These are phyloP conservation scores for Trichoderma hamatum DNA, from an alignment of 2,329 filamentous ascomycete species.

Conservation along the genomic window DNA sequence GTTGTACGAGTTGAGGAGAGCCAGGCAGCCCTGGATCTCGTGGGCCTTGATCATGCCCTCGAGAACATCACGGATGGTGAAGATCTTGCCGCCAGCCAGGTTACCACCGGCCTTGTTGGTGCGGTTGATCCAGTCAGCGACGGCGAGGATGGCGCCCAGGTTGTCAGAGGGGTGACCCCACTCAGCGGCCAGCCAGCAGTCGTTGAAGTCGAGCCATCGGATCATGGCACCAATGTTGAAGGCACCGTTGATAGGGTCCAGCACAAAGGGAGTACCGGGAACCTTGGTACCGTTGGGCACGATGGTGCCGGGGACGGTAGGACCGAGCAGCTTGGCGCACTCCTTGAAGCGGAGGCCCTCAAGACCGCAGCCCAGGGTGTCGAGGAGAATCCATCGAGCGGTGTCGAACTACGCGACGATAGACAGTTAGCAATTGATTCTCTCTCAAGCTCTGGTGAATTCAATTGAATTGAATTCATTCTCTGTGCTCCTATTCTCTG, in stretches of 20 bases:
- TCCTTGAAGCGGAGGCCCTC: conserved; percentile 95
- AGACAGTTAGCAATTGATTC: background rate
- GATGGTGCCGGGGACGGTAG: conserved; percentile 83
- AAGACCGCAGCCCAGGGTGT: conserved; percentile 94
- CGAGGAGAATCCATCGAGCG: conserved; percentile 92
- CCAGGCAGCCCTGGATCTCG: conserved; percentile 96
- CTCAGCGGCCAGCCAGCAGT: conserved; percentile 98
- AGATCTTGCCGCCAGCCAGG: conserved; percentile 82
- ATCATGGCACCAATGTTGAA: conserved; percentile 99
- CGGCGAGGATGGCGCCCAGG: conserved; percentile 91
- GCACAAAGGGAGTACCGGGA: conserved; percentile 87
- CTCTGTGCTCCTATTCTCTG: background rate
- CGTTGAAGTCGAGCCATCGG: conserved; percentile 99
- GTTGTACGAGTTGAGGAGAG: conserved; percentile 98
- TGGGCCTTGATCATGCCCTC: conserved; percentile 99
- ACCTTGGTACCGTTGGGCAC: conserved; percentile 93
- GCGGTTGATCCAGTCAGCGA: conserved; percentile 95
- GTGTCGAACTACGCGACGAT: conserved; percentile 75
- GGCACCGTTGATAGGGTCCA: conserved; percentile 92
- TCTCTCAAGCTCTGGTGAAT: background rate
- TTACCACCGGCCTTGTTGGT: conserved; percentile 78
- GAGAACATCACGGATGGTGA: conserved; percentile 87
- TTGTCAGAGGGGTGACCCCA: conserved; percentile 99
- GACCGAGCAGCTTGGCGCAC: conserved; percentile 92
- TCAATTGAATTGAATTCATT: background rate